Evolutionary conservation across 73 alveolate genomes (phyloP).

Genomic region (Paramecium sexaurelia): DNA sequence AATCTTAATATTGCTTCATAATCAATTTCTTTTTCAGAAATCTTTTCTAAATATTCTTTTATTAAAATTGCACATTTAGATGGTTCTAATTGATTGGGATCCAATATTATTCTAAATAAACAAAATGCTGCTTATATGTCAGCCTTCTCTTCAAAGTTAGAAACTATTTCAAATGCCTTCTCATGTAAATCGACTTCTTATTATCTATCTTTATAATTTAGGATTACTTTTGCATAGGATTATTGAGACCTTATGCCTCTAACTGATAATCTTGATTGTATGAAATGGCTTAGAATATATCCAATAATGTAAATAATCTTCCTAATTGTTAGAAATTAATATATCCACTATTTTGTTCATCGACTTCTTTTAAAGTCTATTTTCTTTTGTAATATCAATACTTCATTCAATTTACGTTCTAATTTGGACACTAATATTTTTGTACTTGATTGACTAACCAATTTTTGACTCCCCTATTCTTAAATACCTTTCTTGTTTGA

Average conservation of each 20-base stretch:
- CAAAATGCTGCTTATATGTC: constrained; percentile 34
- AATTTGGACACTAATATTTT: constrained; percentile 1
- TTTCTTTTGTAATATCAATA: not conserved
- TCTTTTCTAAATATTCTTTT: not conserved
- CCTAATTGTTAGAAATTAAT: constrained; percentile 33
- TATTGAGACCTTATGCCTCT: not conserved
- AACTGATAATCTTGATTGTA: constrained; percentile 32
- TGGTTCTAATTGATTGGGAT: constrained; percentile 27
- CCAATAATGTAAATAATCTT: constrained; percentile 26
- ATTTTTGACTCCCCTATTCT: not conserved
- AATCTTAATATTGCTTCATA: not conserved
- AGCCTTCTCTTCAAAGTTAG: not conserved
- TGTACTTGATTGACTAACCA: not conserved
- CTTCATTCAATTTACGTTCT: constrained; percentile 38
- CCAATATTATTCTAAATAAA: constrained; percentile 37
- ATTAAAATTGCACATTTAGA: constrained; percentile 12
- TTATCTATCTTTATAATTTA: not conserved
- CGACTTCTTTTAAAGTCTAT: constrained; percentile 45
- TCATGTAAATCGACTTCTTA: constrained; percentile 1
- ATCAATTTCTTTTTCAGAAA: not conserved
- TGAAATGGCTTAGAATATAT: constrained; percentile 15
- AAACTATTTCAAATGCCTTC: not conserved
- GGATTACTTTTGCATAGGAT: constrained; percentile 43
- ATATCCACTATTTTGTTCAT: constrained; percentile 9
- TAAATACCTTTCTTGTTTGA: not conserved